A percentile compares a stretch with the other conserved stretches of the same genome.
Evolutionary conservation across 345 rosid genomes (phyloP).

Genomic region (Capsella bursapastoris): DNA sequence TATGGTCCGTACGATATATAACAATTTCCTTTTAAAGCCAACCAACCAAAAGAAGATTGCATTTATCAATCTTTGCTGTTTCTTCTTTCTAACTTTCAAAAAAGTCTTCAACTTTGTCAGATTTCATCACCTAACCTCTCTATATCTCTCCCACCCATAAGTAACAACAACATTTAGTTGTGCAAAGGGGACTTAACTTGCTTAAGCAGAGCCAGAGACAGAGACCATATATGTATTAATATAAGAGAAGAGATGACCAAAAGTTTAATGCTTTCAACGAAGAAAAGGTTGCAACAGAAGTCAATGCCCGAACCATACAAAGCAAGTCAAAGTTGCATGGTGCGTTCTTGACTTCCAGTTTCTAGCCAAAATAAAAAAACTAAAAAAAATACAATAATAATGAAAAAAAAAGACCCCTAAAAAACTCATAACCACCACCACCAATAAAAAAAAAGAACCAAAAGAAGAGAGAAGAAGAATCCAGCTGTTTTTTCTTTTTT

Average conservation of each 20-base stretch:
- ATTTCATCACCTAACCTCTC: slow-evolving; percentile 31
- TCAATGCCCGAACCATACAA: slow-evolving; percentile 98
- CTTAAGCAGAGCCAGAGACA: slow-evolving; percentile 9
- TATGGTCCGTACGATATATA: slow-evolving; percentile 23
- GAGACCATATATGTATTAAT: background rate
- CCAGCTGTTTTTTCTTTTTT: slow-evolving; percentile 34
- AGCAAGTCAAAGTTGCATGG: slow-evolving; percentile 57
- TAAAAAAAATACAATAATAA: background rate
- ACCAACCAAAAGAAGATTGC: slow-evolving; percentile 30
- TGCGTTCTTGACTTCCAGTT: slow-evolving; percentile 98
- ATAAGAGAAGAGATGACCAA: background rate
- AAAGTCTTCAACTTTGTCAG: slow-evolving; percentile 42
- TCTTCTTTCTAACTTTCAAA: slow-evolving; percentile 37
- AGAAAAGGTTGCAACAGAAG: slow-evolving; percentile 58
- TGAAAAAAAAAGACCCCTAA: background rate
- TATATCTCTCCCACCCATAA: background rate
- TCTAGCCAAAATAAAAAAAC: slow-evolving; percentile 4
- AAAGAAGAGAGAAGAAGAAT: slow-evolving; percentile 47
- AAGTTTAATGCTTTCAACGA: background rate
- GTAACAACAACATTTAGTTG: slow-evolving; percentile 5
- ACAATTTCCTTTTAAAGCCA: slow-evolving; percentile 27
- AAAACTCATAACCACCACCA: slow-evolving; percentile 21
- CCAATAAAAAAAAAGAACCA: slow-evolving; percentile 28
- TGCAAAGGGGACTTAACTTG: background rate
- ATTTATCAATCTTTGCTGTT: slow-evolving; percentile 31